Percentiles rank a stretch among this genome's conserved stretches.
Evolutionary conservation across 345 rosid species (phyloP).

Genomic region (Abelmoschus esculentus): DNA sequence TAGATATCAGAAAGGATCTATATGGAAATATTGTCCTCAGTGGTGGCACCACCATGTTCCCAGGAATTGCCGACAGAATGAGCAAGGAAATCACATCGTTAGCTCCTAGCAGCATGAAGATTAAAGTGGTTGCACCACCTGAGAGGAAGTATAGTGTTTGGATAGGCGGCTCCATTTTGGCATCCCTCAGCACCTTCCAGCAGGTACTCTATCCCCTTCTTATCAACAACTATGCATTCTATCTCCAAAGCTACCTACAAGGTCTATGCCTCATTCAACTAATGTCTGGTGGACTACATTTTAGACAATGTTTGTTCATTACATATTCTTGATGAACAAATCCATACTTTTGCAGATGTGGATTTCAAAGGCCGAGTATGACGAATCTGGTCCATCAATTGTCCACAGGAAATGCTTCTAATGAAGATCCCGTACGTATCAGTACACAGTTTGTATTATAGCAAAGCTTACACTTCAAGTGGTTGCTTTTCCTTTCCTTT

Average conservation of each 20-base stretch:
- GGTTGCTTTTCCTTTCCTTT: conserved; percentile 7
- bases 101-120: conserved; percentile 29
- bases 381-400: conserved; percentile 59
- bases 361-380: conserved; percentile 63
- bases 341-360: conserved; percentile 43
- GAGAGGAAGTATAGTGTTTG: conserved; percentile 37
- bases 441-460: conserved; percentile 17
- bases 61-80: conserved; percentile 74
- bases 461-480: conserved; percentile 20
- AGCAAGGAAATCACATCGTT: conserved; percentile 67
- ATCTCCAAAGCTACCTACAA: background rate
- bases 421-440: conserved; percentile 16
- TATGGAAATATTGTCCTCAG: conserved; percentile 19
- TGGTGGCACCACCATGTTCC: conserved; percentile 61
- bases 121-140: conserved; percentile 19
- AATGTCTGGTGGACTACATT: background rate
- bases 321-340: too few relatives aligned
- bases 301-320: background rate
- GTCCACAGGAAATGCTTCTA: conserved; percentile 70
- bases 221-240: background rate
- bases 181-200: conserved; percentile 65
- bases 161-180: conserved; percentile 72
- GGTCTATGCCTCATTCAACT: background rate
- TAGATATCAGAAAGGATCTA: conserved; percentile 17
- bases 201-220: conserved; percentile 28